These are phyloP conservation scores for Blastocrithidia nonstop DNA, from an alignment of 208 protist species.

Conservation along the genomic window DNA sequence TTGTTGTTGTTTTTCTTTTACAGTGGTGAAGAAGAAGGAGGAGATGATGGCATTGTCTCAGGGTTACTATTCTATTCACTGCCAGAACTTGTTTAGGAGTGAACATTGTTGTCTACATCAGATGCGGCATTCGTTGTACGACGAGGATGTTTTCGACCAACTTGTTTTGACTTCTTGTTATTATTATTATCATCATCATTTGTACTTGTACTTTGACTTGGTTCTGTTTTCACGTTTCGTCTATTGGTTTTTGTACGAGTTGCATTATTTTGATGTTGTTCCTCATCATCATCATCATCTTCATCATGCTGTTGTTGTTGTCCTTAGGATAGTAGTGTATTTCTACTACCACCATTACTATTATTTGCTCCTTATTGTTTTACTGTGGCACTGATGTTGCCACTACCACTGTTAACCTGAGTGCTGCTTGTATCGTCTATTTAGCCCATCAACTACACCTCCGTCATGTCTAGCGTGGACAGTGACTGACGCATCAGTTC, in stretches of 20 bases:
- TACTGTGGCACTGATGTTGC: slow-evolving; percentile 8
- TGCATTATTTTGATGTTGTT: neutral
- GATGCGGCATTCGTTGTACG: too few relatives aligned
- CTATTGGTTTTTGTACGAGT: neutral
- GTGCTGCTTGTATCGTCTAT: slow-evolving; percentile 7
- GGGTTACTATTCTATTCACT: too few relatives aligned
- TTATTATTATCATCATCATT: neutral
- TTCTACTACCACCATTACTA: neutral
- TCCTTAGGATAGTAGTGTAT: neutral
- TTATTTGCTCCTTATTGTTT: slow-evolving; percentile 4
- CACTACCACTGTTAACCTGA: neutral
- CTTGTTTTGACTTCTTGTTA: too few relatives aligned
- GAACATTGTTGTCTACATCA: too few relatives aligned
- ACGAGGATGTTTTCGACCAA: too few relatives aligned
- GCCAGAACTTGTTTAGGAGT: too few relatives aligned
- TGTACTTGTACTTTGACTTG: too few relatives aligned
- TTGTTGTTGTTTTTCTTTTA: neutral
- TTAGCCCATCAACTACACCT: slow-evolving; percentile 62
- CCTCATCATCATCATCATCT: neutral
- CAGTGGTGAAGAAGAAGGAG: too few relatives aligned
- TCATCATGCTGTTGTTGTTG: slow-evolving; percentile 5
- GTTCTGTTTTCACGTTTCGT: slow-evolving; percentile 1
- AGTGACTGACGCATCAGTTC: slow-evolving; percentile 85
- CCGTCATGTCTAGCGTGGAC: slow-evolving; percentile 78
- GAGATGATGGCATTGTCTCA: too few relatives aligned